These are phyloP conservation scores for Vitellaria paradoxa DNA, from an alignment of 179 eudicot species.

Conservation along the genomic window DNA sequence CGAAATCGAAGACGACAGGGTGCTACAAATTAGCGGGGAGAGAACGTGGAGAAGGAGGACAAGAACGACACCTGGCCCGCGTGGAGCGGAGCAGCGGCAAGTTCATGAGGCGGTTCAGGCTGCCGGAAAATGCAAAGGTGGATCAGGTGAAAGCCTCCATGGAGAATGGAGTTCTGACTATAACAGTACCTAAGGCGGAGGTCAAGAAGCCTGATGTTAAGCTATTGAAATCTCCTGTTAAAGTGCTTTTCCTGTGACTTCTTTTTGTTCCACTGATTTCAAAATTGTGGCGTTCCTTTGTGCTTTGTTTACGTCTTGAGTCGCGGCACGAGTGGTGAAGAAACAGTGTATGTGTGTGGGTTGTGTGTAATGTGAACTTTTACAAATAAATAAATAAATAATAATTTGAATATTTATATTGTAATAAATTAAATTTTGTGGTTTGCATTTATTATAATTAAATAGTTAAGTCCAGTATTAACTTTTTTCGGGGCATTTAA, in stretches of 20 bases:
- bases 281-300: no score
- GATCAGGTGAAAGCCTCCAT: slow-evolving; percentile 33
- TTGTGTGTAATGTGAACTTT: no score
- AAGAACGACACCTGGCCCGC: slow-evolving; percentile 38
- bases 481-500: no score
- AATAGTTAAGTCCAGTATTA: no score
- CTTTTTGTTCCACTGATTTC: no score
- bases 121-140: slow-evolving; percentile 41
- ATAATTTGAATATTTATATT: no score
- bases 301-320: no score
- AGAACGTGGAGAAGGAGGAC: slow-evolving; percentile 40
- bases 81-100: slow-evolving; percentile 39
- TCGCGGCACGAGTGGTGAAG: no score
- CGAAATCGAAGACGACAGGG: slow-evolving; percentile 20
- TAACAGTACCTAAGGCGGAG: slow-evolving; percentile 37
- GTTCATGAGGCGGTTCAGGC: slow-evolving; percentile 35
- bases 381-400: no score
- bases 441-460: no score
- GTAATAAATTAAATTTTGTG: no score
- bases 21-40: slow-evolving; percentile 47
- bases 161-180: slow-evolving; percentile 44
- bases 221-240: slow-evolving; percentile 15
- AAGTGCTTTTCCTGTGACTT: neutral
- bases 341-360: no score
- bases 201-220: slow-evolving; percentile 37